Conservation (phyloP, 306 rosid species). For the Trichosanthes cucumerina region DNA sequence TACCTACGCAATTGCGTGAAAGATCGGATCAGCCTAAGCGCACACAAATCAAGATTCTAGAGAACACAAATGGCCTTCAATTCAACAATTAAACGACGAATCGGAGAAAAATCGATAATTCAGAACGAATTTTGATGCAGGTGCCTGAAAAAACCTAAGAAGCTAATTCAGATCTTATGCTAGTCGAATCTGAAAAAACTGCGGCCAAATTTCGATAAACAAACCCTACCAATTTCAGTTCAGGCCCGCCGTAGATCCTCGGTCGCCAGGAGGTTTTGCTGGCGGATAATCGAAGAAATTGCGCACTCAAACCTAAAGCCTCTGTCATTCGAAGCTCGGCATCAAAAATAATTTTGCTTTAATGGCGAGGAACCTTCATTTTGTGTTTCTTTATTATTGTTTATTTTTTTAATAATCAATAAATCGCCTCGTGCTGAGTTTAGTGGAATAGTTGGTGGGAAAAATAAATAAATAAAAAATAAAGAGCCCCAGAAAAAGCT, state of each 20-base stretch:
- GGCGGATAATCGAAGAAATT: neutral
- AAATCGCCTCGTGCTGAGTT: neutral
- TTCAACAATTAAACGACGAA: conserved; percentile 1
- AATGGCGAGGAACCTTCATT: conserved; percentile 8
- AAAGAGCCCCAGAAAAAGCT: neutral
- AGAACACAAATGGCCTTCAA: neutral
- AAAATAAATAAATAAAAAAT: neutral
- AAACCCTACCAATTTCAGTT: conserved; percentile 5
- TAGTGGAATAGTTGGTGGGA: conserved; percentile 10
- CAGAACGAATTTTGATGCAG: conserved; percentile 1
- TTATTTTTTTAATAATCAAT: neutral
- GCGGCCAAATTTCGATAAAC: neutral
- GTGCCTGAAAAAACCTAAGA: neutral
- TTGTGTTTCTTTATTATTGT: neutral
- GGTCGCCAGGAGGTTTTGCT: neutral
- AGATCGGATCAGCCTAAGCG: conserved; percentile 1
- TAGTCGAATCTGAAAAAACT: conserved; percentile 4
- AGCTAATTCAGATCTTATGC: conserved; percentile 7
- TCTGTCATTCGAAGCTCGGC: conserved; percentile 3
- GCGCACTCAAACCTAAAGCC: conserved; percentile 10
- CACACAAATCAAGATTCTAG: conserved; percentile 3
- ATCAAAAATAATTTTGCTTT: neutral
- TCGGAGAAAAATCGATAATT: neutral
- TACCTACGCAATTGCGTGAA: conserved; percentile 1
- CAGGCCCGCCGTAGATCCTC: conserved; percentile 4